Evolutionary conservation across 1,284 basidiomycete species (phyloP).

Genomic region (Papiliotrema nemorosa): DNA sequence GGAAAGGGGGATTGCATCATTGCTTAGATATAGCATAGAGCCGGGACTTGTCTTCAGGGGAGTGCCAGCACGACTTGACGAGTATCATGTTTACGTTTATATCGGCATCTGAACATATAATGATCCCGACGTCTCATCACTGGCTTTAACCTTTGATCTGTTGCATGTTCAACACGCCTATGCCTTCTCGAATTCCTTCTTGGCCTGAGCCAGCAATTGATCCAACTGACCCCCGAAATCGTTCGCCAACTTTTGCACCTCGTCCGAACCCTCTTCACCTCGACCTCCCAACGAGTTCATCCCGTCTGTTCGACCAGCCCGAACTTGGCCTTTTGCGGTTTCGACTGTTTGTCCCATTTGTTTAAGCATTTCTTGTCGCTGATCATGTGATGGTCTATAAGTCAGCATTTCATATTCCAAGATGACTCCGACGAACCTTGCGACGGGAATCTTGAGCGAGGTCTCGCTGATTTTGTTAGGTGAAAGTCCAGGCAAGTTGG

Average conservation of each 20-base stretch:
- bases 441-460: conserved; percentile 41
- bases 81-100: too few species aligned
- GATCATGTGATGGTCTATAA: conserved; percentile 37
- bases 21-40: too few species aligned
- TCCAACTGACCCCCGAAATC: conserved; percentile 37
- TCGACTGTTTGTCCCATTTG: conserved; percentile 35
- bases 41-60: too few species aligned
- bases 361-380: conserved; percentile 37
- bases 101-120: too few species aligned
- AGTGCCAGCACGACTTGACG: too few species aligned
- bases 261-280: conserved; percentile 33
- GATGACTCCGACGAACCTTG: too few species aligned
- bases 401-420: not conserved
- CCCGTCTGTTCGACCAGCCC: conserved; percentile 40
- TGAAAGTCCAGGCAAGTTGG: conserved; percentile 47
- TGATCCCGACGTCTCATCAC: too few species aligned
- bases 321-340: conserved; percentile 43
- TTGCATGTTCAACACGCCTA: too few species aligned
- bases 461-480: conserved; percentile 35
- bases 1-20: conserved; percentile 23
- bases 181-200: conserved; percentile 49
- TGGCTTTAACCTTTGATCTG: too few species aligned
- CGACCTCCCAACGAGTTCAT: conserved; percentile 42
- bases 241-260: conserved; percentile 43
- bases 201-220: conserved; percentile 33